These are phyloP conservation scores for Mycothermus thermophilus DNA, from an alignment of 495 filamentous ascomycete genomes.

Conservation along the genomic window DNA sequence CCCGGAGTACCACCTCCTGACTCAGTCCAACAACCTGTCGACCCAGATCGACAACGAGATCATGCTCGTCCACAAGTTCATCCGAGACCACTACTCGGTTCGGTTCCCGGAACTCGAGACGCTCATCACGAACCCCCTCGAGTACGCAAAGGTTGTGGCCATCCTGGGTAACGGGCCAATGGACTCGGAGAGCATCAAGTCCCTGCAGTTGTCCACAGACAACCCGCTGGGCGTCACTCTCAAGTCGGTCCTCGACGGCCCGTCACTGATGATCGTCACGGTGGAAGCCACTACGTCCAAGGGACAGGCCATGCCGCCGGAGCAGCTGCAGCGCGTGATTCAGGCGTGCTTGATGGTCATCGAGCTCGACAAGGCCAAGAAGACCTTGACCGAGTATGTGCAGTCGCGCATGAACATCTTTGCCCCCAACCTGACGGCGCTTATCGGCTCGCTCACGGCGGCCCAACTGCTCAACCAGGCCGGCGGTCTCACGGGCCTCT, in stretches of 20 bases:
- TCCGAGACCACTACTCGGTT: constrained; percentile 87
- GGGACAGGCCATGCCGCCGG: constrained; percentile 58
- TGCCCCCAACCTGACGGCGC: constrained; percentile 83
- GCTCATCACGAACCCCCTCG: constrained; percentile 77
- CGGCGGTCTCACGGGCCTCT: constrained; percentile 75
- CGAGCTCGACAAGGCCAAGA: constrained; percentile 74
- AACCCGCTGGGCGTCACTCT: constrained; percentile 65
- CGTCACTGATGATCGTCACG: constrained; percentile 89
- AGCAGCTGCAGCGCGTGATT: constrained; percentile 60
- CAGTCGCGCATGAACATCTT: constrained; percentile 94
- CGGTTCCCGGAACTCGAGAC: constrained; percentile 95
- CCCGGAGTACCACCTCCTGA: constrained; percentile 72
- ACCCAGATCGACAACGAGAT: constrained; percentile 86
- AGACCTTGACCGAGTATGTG: constrained; percentile 82
- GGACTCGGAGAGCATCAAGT: constrained; percentile 68
- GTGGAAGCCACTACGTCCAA: constrained; percentile 83
- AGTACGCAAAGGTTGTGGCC: constrained; percentile 90
- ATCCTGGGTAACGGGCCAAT: constrained; percentile 89
- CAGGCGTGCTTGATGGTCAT: constrained; percentile 79
- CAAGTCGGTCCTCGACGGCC: constrained; percentile 68
- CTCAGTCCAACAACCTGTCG: constrained; percentile 70
- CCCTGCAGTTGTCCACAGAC: constrained; percentile 51
- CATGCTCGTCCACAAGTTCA: constrained; percentile 84
- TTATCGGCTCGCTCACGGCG: constrained; percentile 89
- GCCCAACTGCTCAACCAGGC: constrained; percentile 91